Evolutionary conservation across 73 alveolate species (phyloP), one percentile per base, ranked within the genome.

Genomic region (Urostyla sp.): DNA sequence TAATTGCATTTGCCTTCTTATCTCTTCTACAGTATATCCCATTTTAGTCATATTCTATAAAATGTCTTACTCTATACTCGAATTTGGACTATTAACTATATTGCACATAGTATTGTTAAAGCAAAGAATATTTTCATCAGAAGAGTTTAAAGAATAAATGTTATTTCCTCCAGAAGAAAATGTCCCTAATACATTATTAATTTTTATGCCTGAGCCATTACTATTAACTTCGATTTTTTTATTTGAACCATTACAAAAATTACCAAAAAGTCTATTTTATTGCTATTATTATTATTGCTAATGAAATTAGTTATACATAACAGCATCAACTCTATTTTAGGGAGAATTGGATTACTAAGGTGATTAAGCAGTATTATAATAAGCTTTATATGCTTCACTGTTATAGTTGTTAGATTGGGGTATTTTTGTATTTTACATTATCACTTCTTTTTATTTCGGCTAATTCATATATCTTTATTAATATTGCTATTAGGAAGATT

Each of bases 351-450:
- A 48, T 28, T 69, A 67, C 20, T 45, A 53, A 18, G 83, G 72
- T 5, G 50, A 69, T 13, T 69, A 67, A 10, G 67, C 72, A 11
- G 83, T 45, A 32, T 69, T 69, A 49, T 69, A 69, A 37, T 69
- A 69, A 2, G 83, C 83, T 32, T 69, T 69, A 46, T 48, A 69
- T 34, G 83, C 83, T 24, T 69, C 83, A 46, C 55, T 34, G 32
- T 69, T 69, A 30, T 69, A 69, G n/a, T 13, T 26, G 23, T 69
- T 34, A 10, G 67, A 16, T 69, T 69, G 31, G 20, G 44, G 69
- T 2, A 21, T 7, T 10, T 24, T 27, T 16, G 15, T 16, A 26
- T 69, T 45, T 16, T 69, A 46, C 83, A 46, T 21, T 69, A 69
- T 27, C n/a, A n/a, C n/a, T 69, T 51, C 36, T 46, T 7, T 20